Evolutionary conservation across 495 filamentous ascomycete genomes (phyloP).

Genomic region (Xylaria grammica): DNA sequence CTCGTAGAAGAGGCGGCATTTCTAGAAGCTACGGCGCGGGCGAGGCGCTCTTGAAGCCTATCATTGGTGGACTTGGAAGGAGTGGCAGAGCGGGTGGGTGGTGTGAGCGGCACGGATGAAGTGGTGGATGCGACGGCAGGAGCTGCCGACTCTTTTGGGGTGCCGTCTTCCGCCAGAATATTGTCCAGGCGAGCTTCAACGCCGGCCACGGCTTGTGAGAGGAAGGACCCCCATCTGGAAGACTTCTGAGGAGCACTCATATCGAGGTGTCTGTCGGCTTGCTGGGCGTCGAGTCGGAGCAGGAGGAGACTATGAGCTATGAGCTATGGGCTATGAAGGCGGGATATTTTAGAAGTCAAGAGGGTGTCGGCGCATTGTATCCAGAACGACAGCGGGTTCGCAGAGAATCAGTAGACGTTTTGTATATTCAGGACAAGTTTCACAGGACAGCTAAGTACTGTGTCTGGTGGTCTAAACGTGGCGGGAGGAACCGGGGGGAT

Average conservation of each 20-base stretch:
- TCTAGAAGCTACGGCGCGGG: constrained; percentile 62
- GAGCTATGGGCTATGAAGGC: too few species aligned
- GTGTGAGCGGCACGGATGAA: constrained; percentile 16
- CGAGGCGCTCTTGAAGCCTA: constrained; percentile 84
- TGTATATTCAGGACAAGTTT: neutral
- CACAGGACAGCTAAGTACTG: constrained; percentile 19
- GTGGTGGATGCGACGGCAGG: constrained; percentile 29
- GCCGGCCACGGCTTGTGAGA: constrained; percentile 90
- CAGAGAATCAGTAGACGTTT: neutral
- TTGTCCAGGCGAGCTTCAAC: constrained; percentile 92
- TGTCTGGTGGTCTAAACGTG: too few species aligned
- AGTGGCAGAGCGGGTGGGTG: constrained; percentile 32
- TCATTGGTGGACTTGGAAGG: constrained; percentile 66
- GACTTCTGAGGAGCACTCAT: constrained; percentile 49
- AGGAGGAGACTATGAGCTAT: constrained; percentile 6
- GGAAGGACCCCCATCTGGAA: constrained; percentile 79
- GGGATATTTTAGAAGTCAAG: constrained; percentile 10
- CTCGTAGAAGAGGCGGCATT: constrained; percentile 33
- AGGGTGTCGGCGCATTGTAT: constrained; percentile 39
- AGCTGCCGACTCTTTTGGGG: constrained; percentile 36
- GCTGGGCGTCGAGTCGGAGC: constrained; percentile 9
- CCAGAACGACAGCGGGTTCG: neutral
- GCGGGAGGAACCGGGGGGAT: too few species aligned
- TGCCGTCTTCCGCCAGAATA: constrained; percentile 80
- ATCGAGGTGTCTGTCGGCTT: constrained; percentile 17